These are phyloP conservation scores for Pythium dissimile DNA, from an alignment of 352 stramenopile species.

Conservation along the genomic window DNA sequence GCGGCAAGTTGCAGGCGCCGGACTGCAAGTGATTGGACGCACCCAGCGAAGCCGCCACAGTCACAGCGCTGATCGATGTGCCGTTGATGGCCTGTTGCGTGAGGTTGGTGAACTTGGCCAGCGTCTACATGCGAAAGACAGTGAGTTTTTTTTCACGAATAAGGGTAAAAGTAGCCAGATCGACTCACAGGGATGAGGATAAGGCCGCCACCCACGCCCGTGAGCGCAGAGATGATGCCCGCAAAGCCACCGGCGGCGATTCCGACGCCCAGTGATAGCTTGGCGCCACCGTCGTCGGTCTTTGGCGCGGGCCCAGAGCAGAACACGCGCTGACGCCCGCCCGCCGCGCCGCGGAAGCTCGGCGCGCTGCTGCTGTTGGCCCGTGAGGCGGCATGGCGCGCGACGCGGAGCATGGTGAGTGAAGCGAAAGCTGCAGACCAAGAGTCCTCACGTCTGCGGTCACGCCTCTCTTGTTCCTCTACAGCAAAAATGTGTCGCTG, in stretches of 20 bases:
- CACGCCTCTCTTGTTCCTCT: no score
- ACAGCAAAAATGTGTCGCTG: neutral
- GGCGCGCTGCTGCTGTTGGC: conserved; percentile 2
- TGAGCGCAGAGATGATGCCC: conserved; percentile 73
- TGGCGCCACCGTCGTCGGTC: conserved; percentile 30
- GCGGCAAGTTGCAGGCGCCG: conserved; percentile 71
- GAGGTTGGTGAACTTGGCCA: conserved; percentile 78
- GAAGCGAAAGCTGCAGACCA: neutral
- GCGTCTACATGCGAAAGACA: conserved; percentile 43
- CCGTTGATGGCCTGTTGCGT: conserved; percentile 81
- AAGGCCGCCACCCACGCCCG: conserved; percentile 74
- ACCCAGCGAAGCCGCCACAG: conserved; percentile 57
- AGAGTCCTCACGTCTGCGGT: neutral
- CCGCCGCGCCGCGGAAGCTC: conserved; percentile 11
- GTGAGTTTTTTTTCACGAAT: no score
- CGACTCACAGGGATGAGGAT: conserved; percentile 74
- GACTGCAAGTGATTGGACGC: conserved; percentile 69
- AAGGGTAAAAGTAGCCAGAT: neutral
- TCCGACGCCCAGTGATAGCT: conserved; percentile 43
- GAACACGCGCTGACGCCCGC: conserved; percentile 33
- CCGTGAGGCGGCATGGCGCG: neutral
- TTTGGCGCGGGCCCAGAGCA: conserved; percentile 43
- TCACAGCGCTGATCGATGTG: conserved; percentile 79
- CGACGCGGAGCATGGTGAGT: conserved; percentile 16
- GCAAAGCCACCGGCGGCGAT: conserved; percentile 52